phyloP scores from a whole-genome alignment of 345 rosid species.

The Limnanthes douglasii region DNA sequence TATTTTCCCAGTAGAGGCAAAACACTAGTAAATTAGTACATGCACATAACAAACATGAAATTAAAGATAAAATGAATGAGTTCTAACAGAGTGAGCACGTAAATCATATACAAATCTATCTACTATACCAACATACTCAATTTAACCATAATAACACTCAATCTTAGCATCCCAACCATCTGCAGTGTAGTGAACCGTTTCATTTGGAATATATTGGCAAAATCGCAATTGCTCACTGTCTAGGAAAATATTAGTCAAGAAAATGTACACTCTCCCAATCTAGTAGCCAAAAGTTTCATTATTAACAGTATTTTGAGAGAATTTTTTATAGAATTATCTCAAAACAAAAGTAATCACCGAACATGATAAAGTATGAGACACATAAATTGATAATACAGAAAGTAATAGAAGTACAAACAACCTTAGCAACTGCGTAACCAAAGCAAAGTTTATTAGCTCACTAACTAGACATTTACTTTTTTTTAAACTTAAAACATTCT shows the following conservation, averaged over 20 bases:
- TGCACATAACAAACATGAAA: background rate
- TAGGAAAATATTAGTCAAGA: conserved; percentile 66
- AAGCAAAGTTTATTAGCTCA: conserved; percentile 44
- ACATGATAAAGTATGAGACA: background rate
- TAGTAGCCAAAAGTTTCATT: conserved; percentile 90
- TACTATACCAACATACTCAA: conserved; percentile 96
- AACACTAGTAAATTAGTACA: conserved; percentile 3
- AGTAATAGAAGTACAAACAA: conserved; percentile 10
- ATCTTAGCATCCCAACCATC: conserved; percentile 99
- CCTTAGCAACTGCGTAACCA: conserved; percentile 80
- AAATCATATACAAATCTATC: conserved; percentile 93
- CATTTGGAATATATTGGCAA: conserved; percentile 92
- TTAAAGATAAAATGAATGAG: background rate
- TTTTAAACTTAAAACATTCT: conserved; percentile 86
- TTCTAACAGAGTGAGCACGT: conserved; percentile 62
- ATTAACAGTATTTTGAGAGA: conserved; percentile 65
- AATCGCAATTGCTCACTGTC: conserved; percentile 67
- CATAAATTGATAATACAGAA: background rate
- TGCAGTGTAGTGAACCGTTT: conserved; percentile 98
- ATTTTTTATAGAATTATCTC: conserved; percentile 4
- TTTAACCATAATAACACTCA: conserved; percentile 88
- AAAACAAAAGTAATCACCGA: background rate
- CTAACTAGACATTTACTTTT: conserved; percentile 71
- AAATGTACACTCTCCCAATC: conserved; percentile 88
- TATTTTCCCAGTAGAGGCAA: too few species aligned